Conservation (phyloP, 108 stramenopile species). For the Skeletonema grethae region DNA sequence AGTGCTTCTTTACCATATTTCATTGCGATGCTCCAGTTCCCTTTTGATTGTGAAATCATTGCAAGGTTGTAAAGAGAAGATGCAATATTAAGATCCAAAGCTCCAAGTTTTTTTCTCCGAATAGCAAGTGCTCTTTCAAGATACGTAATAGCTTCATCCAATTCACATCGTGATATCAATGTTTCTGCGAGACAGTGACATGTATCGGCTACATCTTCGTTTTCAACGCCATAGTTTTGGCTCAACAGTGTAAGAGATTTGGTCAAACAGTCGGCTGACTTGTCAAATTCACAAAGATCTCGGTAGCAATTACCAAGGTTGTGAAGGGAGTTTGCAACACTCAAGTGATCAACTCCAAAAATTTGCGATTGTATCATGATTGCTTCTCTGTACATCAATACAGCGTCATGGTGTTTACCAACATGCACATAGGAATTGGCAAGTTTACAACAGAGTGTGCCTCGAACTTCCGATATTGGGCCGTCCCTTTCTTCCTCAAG, state of each 20-base stretch:
- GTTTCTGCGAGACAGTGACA: slow-evolving; percentile 49
- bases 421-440: slow-evolving; percentile 47
- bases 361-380: slow-evolving; percentile 51
- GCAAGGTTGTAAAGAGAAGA: slow-evolving; percentile 48
- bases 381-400: slow-evolving; percentile 48
- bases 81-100: slow-evolving; percentile 27
- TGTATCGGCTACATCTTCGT: slow-evolving; percentile 55
- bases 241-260: slow-evolving; percentile 37
- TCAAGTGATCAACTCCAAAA: slow-evolving; percentile 35
- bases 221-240: slow-evolving; percentile 36
- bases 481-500: slow-evolving; percentile 28
- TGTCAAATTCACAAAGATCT: slow-evolving; percentile 43
- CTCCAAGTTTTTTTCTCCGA: slow-evolving; percentile 36
- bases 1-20: slow-evolving; percentile 53
- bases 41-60: slow-evolving; percentile 36
- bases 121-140: slow-evolving; percentile 42
- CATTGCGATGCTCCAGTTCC: slow-evolving; percentile 44
- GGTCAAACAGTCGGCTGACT: slow-evolving; percentile 41
- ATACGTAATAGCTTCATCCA: slow-evolving; percentile 33
- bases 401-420: slow-evolving; percentile 44
- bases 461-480: slow-evolving; percentile 35
- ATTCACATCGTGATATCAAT: slow-evolving; percentile 39
- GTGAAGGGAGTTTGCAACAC: slow-evolving; percentile 50
- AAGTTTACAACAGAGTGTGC: slow-evolving; percentile 48
- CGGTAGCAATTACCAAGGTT: slow-evolving; percentile 57